These are phyloP conservation scores for Calocybe indica DNA, from an alignment of 768 basidiomycete species.

Conservation along the genomic window DNA sequence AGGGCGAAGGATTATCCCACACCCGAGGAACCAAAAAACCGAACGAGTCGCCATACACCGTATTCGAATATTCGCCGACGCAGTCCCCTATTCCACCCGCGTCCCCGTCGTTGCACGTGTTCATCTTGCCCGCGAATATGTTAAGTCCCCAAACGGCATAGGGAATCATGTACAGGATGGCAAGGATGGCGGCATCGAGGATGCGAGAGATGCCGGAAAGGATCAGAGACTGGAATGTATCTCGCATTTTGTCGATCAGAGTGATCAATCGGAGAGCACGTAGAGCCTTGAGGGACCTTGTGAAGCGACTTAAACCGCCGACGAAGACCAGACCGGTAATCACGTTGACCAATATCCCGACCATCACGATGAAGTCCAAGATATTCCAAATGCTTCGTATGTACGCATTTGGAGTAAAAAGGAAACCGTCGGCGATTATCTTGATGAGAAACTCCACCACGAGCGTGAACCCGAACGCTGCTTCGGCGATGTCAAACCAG, in stretches of 20 bases:
- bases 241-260: constrained; percentile 78
- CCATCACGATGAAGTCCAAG: constrained; percentile 82
- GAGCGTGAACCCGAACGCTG: constrained; percentile 62
- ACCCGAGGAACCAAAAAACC: constrained; percentile 74
- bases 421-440: constrained; percentile 85
- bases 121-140: constrained; percentile 84
- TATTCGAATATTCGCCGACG: constrained; percentile 65
- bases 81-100: constrained; percentile 59
- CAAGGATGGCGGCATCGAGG: constrained; percentile 83
- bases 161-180: constrained; percentile 87
- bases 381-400: constrained; percentile 89
- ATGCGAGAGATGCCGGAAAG: constrained; percentile 83
- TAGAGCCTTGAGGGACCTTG: constrained; percentile 81
- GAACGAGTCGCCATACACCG: constrained; percentile 54
- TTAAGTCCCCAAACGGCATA: constrained; percentile 94
- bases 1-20: constrained; percentile 85
- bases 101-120: constrained; percentile 70
- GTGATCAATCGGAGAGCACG: constrained; percentile 88
- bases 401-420: constrained; percentile 90
- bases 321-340: constrained; percentile 67
- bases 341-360: constrained; percentile 70
- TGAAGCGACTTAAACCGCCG: constrained; percentile 75
- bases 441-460: constrained; percentile 86
- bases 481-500: constrained; percentile 88
- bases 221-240: constrained; percentile 82